Conservation (phyloP, 2,329 filamentous ascomycete species). For the Colletotrichum sp. region DNA sequence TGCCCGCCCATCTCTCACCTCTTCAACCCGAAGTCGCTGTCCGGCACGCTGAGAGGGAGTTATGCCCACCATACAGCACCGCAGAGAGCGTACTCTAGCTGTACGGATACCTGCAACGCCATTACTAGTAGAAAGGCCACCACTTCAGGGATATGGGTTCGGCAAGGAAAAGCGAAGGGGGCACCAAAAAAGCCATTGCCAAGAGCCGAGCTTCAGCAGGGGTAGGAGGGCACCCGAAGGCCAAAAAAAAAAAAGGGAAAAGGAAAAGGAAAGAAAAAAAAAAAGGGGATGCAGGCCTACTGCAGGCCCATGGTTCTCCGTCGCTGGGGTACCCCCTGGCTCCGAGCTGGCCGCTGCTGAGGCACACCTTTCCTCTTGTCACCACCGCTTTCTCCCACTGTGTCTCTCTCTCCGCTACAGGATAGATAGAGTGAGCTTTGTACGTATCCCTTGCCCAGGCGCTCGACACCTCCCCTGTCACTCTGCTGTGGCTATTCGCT, state of each 20-base stretch:
- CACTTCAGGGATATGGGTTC: neutral
- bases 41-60: neutral
- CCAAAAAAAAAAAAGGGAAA: neutral
- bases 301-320: neutral
- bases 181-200: neutral
- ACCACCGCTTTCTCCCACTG: neutral
- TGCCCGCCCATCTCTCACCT: neutral
- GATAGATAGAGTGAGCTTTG: neutral
- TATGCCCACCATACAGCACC: neutral
- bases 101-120: neutral
- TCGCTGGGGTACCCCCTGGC: neutral
- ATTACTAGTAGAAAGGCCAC: neutral
- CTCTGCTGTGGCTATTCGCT: neutral
- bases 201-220: conserved; percentile 2
- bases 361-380: neutral
- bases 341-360: conserved; percentile 1
- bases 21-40: neutral
- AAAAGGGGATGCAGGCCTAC: conserved; percentile 7
- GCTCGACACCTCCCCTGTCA: neutral
- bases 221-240: conserved; percentile 7
- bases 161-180: neutral
- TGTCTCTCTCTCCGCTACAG: neutral
- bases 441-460: neutral
- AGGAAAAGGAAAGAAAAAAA: neutral
- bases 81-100: neutral